A percentile compares a stretch with the other conserved stretches of the same genome.
Conservation (phyloP, 352 stramenopile species). For the Thraustotheca clavata region DNA sequence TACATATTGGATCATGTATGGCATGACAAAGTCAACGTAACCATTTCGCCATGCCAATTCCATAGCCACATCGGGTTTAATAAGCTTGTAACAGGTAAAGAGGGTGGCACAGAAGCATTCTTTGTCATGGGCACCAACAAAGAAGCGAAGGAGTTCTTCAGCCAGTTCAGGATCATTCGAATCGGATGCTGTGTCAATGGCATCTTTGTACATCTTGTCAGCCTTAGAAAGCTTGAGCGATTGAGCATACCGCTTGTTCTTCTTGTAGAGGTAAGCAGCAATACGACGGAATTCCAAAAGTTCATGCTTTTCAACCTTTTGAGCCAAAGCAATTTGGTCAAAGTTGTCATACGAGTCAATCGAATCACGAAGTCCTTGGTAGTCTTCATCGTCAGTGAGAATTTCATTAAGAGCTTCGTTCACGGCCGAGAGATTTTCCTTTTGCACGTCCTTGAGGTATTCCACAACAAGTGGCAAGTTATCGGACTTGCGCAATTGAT, state of each 20-base stretch:
- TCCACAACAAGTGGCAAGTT: constrained; percentile 95
- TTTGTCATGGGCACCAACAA: constrained; percentile 98
- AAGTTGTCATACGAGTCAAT: constrained; percentile 99
- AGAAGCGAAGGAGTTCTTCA: constrained; percentile 98
- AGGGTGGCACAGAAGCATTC: constrained; percentile 98
- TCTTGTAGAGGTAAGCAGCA: constrained; percentile 98
- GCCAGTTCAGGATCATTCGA: constrained; percentile 94
- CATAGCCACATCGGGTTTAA: constrained; percentile 97
- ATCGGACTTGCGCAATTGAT: constrained; percentile 96
- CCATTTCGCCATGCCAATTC: constrained; percentile 99
- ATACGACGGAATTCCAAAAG: constrained; percentile 99
- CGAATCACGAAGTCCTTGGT: constrained; percentile 93
- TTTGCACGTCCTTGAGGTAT: constrained; percentile 99
- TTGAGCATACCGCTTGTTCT: constrained; percentile 98
- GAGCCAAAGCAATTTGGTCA: constrained; percentile 97
- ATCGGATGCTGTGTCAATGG: constrained; percentile 97
- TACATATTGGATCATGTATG: constrained; percentile 99
- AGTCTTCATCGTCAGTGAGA: constrained; percentile 96
- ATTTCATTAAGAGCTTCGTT: constrained; percentile 99
- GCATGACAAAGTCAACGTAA: constrained; percentile 99
- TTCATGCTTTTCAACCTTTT: constrained; percentile 98
- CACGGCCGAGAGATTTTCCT: constrained; percentile 96
- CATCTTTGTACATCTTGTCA: constrained; percentile 99
- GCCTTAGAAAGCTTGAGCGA: constrained; percentile 98
- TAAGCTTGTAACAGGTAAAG: constrained; percentile 98